Conservation (phyloP, 208 protist species). For the Wallacemonas rigidus region DNA sequence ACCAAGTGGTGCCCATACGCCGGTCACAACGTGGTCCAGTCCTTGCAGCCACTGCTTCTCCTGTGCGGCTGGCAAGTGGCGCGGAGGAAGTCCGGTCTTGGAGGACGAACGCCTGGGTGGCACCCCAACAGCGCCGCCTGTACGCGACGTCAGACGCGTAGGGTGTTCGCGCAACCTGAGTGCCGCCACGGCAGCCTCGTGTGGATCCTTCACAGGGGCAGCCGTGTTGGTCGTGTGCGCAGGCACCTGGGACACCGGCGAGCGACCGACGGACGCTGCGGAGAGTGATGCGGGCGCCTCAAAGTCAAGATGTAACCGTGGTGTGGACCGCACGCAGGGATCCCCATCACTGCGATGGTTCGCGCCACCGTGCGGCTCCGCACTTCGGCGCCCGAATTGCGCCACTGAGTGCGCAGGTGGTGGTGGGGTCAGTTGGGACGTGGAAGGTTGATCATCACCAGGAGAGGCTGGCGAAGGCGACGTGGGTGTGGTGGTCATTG, state of each 20-base stretch:
- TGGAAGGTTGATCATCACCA: background rate
- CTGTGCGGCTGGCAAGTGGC: conserved; percentile 20
- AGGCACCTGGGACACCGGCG: no score
- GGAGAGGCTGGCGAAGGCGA: background rate
- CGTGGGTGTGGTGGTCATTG: background rate
- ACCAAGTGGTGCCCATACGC: conserved; percentile 55
- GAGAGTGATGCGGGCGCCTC: background rate
- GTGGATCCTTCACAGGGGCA: background rate
- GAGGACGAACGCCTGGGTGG: background rate
- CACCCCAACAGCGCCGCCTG: background rate
- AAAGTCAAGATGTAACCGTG: conserved; percentile 11
- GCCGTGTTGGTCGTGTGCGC: background rate
- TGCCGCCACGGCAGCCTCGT: conserved; percentile 10
- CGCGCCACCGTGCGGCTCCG: background rate
- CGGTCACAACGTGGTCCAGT: conserved; percentile 35
- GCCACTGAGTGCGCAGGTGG: background rate
- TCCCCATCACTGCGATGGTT: background rate
- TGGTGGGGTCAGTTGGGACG: background rate
- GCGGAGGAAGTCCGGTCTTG: conserved; percentile 6
- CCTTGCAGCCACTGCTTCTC: conserved; percentile 33
- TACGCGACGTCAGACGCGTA: background rate
- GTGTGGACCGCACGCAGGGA: background rate
- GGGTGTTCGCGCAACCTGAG: conserved; percentile 9
- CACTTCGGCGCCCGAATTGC: conserved; percentile 1
- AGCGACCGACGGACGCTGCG: background rate